Conservation (phyloP, 345 rosid species). For the Tarenaya hassleriana region DNA sequence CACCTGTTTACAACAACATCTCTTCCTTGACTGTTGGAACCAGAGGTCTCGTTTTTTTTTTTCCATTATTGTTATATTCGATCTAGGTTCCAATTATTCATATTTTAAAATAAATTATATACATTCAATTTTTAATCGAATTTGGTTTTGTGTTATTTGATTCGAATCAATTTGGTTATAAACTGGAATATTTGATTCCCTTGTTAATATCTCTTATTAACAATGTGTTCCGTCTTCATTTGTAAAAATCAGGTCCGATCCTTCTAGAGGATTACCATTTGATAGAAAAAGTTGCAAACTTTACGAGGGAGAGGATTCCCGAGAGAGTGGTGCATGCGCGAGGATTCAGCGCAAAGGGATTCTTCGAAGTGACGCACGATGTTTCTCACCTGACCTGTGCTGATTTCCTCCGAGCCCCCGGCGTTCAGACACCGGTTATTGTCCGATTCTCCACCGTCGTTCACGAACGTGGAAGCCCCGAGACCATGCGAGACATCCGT, state of each 20-base stretch:
- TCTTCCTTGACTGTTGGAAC: constrained; percentile 73
- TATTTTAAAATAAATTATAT: too few species aligned
- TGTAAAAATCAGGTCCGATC: constrained; percentile 64
- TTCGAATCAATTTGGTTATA: too few species aligned
- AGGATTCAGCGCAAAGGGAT: constrained; percentile 98
- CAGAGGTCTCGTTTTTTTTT: constrained; percentile 42
- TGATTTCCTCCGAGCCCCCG: constrained; percentile 92
- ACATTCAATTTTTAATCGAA: too few species aligned
- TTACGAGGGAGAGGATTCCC: constrained; percentile 89
- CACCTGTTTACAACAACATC: constrained; percentile 79
- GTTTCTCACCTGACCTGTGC: constrained; percentile 79
- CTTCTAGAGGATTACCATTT: constrained; percentile 96
- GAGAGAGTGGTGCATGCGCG: constrained; percentile 99
- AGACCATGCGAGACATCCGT: constrained; percentile 89
- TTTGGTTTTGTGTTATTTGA: too few species aligned
- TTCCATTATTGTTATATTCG: not conserved
- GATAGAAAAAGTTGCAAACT: constrained; percentile 86
- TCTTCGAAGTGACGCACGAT: constrained; percentile 96
- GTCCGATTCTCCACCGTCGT: constrained; percentile 97
- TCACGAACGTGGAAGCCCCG: constrained; percentile 99
- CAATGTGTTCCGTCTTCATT: too few species aligned
- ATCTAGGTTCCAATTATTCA: not conserved
- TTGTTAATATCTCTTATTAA: too few species aligned
- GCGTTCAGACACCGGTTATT: constrained; percentile 92
- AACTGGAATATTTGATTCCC: too few species aligned